Evolutionary conservation across 768 basidiomycete genomes (phyloP).

Genomic region (Russula olivacea): DNA sequence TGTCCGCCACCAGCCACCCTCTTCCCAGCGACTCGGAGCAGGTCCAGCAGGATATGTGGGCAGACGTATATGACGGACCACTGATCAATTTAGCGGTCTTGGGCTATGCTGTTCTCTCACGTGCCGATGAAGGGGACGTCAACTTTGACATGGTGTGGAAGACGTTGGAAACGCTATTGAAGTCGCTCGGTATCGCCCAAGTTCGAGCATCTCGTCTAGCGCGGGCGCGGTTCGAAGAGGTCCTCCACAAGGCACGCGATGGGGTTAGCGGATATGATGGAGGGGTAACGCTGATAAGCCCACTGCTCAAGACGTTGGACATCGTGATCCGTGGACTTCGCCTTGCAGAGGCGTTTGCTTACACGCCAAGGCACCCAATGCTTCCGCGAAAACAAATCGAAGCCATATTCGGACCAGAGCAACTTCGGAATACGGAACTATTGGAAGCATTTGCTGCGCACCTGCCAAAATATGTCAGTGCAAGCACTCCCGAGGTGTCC

Average conservation of each 20-base stretch:
- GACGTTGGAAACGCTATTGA: not conserved
- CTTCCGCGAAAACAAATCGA: not conserved
- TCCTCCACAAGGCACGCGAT: not conserved
- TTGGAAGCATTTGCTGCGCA: not conserved
- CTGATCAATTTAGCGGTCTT: constrained; percentile 8
- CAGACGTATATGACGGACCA: constrained; percentile 4
- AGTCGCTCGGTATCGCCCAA: not conserved
- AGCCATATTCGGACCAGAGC: constrained; percentile 1
- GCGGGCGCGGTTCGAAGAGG: not conserved
- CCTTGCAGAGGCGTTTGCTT: not conserved
- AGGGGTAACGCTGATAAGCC: not conserved
- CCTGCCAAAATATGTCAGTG: not conserved
- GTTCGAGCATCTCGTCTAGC: not conserved
- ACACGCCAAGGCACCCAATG: not conserved
- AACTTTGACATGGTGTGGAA: not conserved
- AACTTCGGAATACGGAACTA: not conserved
- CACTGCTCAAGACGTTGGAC: not conserved
- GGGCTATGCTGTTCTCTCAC: not conserved
- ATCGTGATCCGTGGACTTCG: not conserved
- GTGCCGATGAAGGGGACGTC: not conserved
- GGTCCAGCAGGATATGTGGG: not conserved
- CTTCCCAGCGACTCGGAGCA: not conserved
- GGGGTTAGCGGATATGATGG: not conserved
- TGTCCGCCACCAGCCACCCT: not conserved
- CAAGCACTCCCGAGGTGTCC: not conserved